Conservation (phyloP, 2,329 filamentous ascomycete genomes). For the Fusarium kyushuense region DNA sequence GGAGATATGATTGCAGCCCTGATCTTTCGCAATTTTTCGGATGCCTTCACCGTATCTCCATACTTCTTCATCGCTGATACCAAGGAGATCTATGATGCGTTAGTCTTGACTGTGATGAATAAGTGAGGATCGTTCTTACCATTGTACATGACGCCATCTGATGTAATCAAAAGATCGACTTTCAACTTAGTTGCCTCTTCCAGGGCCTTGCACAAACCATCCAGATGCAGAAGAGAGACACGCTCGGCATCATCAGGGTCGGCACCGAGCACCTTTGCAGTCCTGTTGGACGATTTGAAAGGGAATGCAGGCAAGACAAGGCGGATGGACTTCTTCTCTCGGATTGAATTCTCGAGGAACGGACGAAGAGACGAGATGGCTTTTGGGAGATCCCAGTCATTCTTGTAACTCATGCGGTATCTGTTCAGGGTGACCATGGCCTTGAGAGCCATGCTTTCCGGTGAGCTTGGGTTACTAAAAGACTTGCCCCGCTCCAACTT, state of each 20-base stretch:
- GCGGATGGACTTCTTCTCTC: neutral
- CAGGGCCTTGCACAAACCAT: neutral
- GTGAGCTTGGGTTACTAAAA: neutral
- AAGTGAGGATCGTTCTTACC: neutral
- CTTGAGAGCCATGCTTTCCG: neutral
- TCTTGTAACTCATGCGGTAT: neutral
- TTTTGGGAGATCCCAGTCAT: neutral
- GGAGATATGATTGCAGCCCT: neutral
- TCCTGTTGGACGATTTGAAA: neutral
- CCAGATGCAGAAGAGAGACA: neutral
- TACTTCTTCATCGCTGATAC: neutral
- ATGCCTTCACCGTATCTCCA: neutral
- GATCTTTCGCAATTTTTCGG: neutral
- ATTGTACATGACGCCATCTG: neutral
- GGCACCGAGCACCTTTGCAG: neutral
- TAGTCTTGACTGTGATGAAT: too few relatives aligned
- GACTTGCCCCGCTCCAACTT: neutral
- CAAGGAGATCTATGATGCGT: neutral
- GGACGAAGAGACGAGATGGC: neutral
- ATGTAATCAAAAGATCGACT: neutral
- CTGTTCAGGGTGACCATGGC: neutral
- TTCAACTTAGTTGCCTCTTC: neutral
- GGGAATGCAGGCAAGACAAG: neutral
- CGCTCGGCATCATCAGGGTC: neutral
- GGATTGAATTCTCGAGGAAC: neutral